Conservation (phyloP, 352 stramenopile genomes). For the Globisporangium rhizosaccharum region DNA sequence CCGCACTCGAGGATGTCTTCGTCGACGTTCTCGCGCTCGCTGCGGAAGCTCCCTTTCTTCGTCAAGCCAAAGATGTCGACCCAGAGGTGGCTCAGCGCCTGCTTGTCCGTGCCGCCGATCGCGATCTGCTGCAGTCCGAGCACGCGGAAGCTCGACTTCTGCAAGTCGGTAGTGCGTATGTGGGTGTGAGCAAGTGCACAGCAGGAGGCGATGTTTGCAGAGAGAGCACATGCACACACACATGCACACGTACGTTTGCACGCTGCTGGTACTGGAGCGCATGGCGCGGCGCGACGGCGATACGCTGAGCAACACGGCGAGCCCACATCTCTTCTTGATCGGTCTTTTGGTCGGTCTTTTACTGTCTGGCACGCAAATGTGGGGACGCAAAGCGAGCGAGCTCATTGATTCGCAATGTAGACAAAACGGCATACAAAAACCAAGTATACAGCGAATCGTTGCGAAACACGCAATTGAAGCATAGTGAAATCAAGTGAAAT, state of each 20-base stretch:
- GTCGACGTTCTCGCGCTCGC: conserved; percentile 96
- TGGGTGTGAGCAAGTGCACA: background rate
- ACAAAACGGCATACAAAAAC: too few relatives aligned
- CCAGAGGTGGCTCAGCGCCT: conserved; percentile 80
- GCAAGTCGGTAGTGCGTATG: background rate
- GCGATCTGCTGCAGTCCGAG: conserved; percentile 97
- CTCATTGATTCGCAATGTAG: too few relatives aligned
- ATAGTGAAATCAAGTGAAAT: too few relatives aligned
- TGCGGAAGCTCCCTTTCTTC: conserved; percentile 64
- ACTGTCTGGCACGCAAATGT: background rate
- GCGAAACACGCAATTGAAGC: too few relatives aligned
- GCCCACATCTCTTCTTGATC: conserved; percentile 11
- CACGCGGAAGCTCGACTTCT: conserved; percentile 88
- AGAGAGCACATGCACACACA: background rate
- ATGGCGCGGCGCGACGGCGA: background rate
- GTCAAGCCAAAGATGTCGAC: conserved; percentile 73
- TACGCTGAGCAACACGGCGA: conserved; percentile 4
- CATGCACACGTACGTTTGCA: conserved; percentile 9
- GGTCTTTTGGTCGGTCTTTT: background rate
- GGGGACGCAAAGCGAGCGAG: background rate
- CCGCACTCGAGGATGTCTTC: conserved; percentile 96
- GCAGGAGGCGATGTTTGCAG: background rate
- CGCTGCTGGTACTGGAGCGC: conserved; percentile 16
- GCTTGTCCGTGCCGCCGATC: conserved; percentile 90
- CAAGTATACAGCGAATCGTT: too few relatives aligned